Conservation (phyloP, 129 eudicot genomes). For the Cynara cardunculus region DNA sequence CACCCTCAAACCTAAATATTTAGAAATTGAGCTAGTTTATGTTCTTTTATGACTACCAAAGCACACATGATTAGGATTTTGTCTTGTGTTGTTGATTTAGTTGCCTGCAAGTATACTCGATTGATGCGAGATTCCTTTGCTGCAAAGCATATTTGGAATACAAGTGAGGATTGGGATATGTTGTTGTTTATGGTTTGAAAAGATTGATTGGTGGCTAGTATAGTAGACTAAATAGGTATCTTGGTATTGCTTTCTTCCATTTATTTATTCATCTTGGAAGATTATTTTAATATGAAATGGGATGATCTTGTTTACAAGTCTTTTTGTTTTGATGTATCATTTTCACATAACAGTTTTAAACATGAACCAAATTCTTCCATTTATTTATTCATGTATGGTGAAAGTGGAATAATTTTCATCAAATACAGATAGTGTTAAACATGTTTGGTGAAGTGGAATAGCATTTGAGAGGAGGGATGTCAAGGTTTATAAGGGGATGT, state of each 20-base stretch:
- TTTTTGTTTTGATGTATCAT: not conserved
- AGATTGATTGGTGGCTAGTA: not conserved
- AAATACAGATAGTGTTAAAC: no score
- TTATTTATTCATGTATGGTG: no score
- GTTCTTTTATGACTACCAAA: not conserved
- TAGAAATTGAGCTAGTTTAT: slow-evolving; percentile 32
- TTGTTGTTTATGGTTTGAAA: not conserved
- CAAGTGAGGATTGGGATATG: not conserved
- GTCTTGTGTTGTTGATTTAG: slow-evolving; percentile 2
- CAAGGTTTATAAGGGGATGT: no score
- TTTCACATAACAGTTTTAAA: not conserved
- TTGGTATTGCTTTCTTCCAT: not conserved
- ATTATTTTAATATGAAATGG: not conserved
- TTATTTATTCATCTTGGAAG: not conserved
- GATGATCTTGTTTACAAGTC: not conserved
- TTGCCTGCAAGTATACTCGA: not conserved
- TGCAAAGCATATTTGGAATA: slow-evolving; percentile 6
- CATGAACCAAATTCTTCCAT: no score
- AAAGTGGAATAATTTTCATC: no score
- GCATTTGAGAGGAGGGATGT: no score
- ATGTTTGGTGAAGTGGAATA: no score
- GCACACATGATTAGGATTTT: slow-evolving; percentile 11
- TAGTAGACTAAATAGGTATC: not conserved
- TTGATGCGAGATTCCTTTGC: slow-evolving; percentile 4
- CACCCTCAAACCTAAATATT: slow-evolving; percentile 46